Percentiles rank a stretch among this genome's conserved stretches.
Evolutionary conservation across 2,329 filamentous ascomycete species (phyloP).

Genomic region (Monilinia laxa): DNA sequence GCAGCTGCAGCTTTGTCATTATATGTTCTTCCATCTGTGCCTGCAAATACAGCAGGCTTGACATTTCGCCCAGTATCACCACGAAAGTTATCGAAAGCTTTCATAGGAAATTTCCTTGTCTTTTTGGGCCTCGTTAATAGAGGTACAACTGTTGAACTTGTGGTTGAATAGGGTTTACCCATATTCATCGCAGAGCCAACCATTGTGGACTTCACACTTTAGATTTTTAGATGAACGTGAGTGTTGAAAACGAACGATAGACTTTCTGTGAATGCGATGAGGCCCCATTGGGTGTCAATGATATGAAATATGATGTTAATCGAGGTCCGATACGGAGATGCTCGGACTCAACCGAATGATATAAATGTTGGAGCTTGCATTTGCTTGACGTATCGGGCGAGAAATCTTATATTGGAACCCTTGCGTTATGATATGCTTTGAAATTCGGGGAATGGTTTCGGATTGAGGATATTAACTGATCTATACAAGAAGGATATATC

Average conservation of each 20-base stretch:
- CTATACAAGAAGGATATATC: background rate
- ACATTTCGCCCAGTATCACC: constrained; percentile 28
- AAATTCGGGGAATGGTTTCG: background rate
- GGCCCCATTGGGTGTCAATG: background rate
- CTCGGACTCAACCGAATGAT: background rate
- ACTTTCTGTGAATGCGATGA: background rate
- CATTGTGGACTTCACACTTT: background rate
- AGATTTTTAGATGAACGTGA: background rate
- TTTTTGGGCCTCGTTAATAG: constrained; percentile 31
- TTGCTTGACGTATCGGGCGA: background rate
- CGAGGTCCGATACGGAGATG: background rate
- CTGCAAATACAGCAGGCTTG: constrained; percentile 26
- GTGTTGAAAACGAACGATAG: background rate
- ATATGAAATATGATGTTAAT: background rate
- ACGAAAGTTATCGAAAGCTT: constrained; percentile 37
- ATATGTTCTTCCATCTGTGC: constrained; percentile 46
- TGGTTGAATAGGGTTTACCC: constrained; percentile 30
- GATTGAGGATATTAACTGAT: background rate
- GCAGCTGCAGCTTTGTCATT: constrained; percentile 62
- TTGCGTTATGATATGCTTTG: background rate
- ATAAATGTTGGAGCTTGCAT: background rate
- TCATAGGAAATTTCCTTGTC: constrained; percentile 27
- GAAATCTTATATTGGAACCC: background rate
- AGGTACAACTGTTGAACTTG: constrained; percentile 34
- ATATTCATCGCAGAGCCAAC: constrained; percentile 26